Evolutionary conservation across 2,329 filamentous ascomycete genomes (phyloP).

Genomic region (Aspergillus glaucus): DNA sequence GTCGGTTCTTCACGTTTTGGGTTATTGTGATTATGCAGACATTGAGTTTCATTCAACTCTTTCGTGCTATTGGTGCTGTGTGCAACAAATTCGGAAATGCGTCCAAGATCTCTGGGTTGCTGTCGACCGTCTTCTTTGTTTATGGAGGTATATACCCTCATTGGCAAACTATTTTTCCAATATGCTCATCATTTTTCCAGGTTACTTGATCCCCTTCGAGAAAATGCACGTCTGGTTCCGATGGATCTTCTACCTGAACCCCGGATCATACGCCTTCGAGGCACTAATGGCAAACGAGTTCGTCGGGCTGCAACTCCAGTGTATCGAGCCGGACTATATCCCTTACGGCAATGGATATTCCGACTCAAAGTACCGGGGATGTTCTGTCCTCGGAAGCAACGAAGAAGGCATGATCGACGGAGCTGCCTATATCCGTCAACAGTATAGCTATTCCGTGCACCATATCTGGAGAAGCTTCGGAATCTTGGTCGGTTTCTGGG

Average conservation of each 20-base stretch:
- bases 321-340: slow-evolving; percentile 45
- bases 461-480: slow-evolving; percentile 69
- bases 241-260: slow-evolving; percentile 59
- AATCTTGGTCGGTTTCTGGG: slow-evolving; percentile 67
- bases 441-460: slow-evolving; percentile 48
- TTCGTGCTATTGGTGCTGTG: slow-evolving; percentile 42
- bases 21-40: slow-evolving; percentile 49
- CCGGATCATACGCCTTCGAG: slow-evolving; percentile 62
- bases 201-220: slow-evolving; percentile 55
- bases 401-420: slow-evolving; percentile 40
- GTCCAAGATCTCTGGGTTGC: slow-evolving; percentile 40
- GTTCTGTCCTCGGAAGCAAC: slow-evolving; percentile 25
- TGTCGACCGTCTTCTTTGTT: slow-evolving; percentile 44
- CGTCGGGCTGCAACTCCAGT: slow-evolving; percentile 48
- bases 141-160: slow-evolving; percentile 36
- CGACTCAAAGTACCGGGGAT: slow-evolving; percentile 21
- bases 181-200: slow-evolving; percentile 15
- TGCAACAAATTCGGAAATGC: slow-evolving; percentile 43
- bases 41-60: slow-evolving; percentile 46
- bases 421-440: slow-evolving; percentile 46
- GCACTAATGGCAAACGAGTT: slow-evolving; percentile 65
- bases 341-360: slow-evolving; percentile 41
- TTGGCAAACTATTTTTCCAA: neutral
- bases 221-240: slow-evolving; percentile 57
- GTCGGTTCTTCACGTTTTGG: slow-evolving; percentile 55